Evolutionary conservation across 1,139 yeast genomes (phyloP).

Genomic region (Sugiyamaella japonica): DNA sequence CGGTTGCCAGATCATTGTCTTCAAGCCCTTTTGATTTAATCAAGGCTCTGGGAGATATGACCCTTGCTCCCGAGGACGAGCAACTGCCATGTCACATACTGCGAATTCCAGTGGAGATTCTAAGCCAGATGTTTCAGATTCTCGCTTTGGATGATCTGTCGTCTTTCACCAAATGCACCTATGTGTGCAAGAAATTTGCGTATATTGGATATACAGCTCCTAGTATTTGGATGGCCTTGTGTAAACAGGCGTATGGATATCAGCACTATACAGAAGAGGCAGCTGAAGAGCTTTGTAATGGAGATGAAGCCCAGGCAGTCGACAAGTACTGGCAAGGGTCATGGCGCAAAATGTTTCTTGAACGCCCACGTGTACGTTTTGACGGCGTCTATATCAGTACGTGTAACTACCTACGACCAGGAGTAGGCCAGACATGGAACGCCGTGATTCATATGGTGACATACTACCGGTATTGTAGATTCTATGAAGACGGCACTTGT

Average conservation of each 20-base stretch:
- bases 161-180: constrained; percentile 65
- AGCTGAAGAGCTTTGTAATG: constrained; percentile 20
- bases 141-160: constrained; percentile 54
- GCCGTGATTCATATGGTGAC: constrained; percentile 82
- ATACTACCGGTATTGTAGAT: constrained; percentile 80
- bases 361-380: constrained; percentile 73
- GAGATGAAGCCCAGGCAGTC: constrained; percentile 18
- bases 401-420: constrained; percentile 79
- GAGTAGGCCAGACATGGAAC: constrained; percentile 70
- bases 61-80: constrained; percentile 44
- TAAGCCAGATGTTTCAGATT: constrained; percentile 54
- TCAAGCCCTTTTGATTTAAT: constrained; percentile 2
- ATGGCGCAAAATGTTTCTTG: constrained; percentile 44
- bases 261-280: constrained; percentile 45
- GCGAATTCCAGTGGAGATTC: constrained; percentile 63
- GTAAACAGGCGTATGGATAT: constrained; percentile 55
- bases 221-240: constrained; percentile 57
- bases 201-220: constrained; percentile 59
- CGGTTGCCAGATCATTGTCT: not conserved
- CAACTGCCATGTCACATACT: constrained; percentile 55
- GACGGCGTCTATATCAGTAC: constrained; percentile 84
- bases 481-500: constrained; percentile 76
- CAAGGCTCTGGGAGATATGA: constrained; percentile 23
- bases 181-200: constrained; percentile 62
- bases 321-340: constrained; percentile 31